phyloP scores from a whole-genome alignment of 306 rosid genomes.

The Oemleria cerasiformis region DNA sequence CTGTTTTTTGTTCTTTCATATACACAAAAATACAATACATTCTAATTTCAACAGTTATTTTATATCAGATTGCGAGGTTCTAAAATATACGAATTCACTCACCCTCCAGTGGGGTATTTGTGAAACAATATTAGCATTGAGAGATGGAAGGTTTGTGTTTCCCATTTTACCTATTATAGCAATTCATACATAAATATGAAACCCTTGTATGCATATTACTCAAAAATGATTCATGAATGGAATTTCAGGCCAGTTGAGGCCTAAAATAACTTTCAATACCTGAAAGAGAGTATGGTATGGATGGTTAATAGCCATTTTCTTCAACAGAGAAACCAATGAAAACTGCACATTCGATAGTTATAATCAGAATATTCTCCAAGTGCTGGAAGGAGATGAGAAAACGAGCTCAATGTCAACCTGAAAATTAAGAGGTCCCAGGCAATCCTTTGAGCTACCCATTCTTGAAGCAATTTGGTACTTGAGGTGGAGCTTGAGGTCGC shows the following conservation, averaged over 20 bases:
- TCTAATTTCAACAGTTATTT: no score
- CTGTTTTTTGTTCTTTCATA: no score
- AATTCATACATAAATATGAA: neutral
- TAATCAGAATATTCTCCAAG: constrained; percentile 11
- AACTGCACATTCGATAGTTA: constrained; percentile 52
- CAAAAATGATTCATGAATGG: constrained; percentile 5
- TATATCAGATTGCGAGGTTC: no score
- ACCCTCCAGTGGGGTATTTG: no score
- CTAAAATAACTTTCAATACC: constrained; percentile 41
- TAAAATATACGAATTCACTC: no score
- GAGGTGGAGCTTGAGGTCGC: no score
- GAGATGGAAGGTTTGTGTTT: neutral
- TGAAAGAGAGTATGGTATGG: constrained; percentile 94
- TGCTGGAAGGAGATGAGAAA: neutral
- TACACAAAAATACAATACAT: no score
- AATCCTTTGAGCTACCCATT: constrained; percentile 88
- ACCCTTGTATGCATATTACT: neutral
- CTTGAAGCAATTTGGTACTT: constrained; percentile 97
- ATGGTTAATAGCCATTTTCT: constrained; percentile 93
- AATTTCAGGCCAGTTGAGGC: constrained; percentile 15
- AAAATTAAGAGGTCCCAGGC: constrained; percentile 61
- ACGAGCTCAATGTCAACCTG: constrained; percentile 54
- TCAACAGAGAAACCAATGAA: constrained; percentile 89
- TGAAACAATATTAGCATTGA: no score
- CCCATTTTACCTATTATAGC: neutral